A percentile compares a stretch with the other conserved stretches of the same genome.
Evolutionary conservation across 495 filamentous ascomycete genomes (phyloP).

Genomic region (Aspergillus nanangensis): DNA sequence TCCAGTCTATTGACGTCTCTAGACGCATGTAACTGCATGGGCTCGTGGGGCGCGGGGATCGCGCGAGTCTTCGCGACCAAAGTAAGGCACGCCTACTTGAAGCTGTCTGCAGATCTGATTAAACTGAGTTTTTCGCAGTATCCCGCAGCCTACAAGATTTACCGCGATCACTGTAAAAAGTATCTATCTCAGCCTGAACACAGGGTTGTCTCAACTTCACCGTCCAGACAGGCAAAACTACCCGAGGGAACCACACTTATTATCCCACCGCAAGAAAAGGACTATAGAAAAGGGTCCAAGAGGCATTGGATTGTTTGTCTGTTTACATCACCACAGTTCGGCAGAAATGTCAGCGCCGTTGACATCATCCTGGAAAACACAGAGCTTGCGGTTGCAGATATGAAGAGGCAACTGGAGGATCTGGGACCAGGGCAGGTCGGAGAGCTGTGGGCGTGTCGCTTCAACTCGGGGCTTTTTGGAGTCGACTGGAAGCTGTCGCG

Average conservation of each 20-base stretch:
- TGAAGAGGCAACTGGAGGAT: constrained; percentile 26
- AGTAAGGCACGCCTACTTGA: constrained; percentile 15
- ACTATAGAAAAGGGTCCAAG: constrained; percentile 7
- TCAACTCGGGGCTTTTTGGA: constrained; percentile 40
- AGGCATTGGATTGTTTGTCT: constrained; percentile 49
- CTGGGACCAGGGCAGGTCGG: constrained; percentile 9
- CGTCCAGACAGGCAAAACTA: background rate
- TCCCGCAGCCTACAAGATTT: constrained; percentile 32
- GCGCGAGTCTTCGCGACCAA: constrained; percentile 29
- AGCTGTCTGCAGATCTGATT: background rate
- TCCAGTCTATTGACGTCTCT: background rate
- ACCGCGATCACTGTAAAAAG: constrained; percentile 28
- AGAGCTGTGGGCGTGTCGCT: constrained; percentile 32
- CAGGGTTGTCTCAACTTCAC: constrained; percentile 8
- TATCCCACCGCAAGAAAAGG: constrained; percentile 34
- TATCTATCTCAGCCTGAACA: background rate
- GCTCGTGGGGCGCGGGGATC: constrained; percentile 42
- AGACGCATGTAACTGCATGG: constrained; percentile 47
- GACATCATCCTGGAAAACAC: constrained; percentile 36
- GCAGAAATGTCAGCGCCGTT: constrained; percentile 18
- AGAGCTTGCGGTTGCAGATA: constrained; percentile 30
- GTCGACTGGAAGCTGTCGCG: constrained; percentile 31
- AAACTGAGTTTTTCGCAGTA: constrained; percentile 24
- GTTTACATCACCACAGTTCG: constrained; percentile 37
- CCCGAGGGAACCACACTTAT: constrained; percentile 40